These are phyloP conservation scores for Coniochaeta hoffmannii DNA, from an alignment of 2,329 filamentous ascomycete genomes.

Conservation along the genomic window DNA sequence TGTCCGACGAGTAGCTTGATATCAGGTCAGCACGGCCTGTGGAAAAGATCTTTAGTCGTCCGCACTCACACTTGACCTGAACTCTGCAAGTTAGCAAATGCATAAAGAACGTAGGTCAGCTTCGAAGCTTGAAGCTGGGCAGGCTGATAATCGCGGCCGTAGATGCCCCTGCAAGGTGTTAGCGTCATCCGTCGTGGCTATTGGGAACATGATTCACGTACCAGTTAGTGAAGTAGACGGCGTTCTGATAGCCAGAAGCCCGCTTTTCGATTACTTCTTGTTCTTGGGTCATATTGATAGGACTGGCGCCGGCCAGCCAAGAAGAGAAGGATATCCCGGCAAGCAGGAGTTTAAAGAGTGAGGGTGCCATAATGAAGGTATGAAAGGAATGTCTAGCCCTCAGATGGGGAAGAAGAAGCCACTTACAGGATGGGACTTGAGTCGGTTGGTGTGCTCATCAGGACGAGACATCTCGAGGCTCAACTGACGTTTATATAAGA, in stretches of 20 bases:
- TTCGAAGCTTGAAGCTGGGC: slow-evolving; percentile 61
- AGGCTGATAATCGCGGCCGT: slow-evolving; percentile 65
- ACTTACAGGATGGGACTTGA: neutral
- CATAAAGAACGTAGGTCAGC: slow-evolving; percentile 71
- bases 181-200: slow-evolving; percentile 1
- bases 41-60: neutral
- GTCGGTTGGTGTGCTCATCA: neutral
- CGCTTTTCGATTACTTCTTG: slow-evolving; percentile 2
- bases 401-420: neutral
- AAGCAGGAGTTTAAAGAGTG: neutral
- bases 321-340: slow-evolving; percentile 1
- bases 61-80: slow-evolving; percentile 62
- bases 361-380: neutral
- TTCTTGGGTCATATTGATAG: neutral
- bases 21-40: neutral
- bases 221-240: slow-evolving; percentile 44
- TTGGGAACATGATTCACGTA: slow-evolving; percentile 14
- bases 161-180: slow-evolving; percentile 36
- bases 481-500: neutral
- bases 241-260: slow-evolving; percentile 29
- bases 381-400: neutral
- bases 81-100: slow-evolving; percentile 68
- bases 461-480: neutral
- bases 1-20: slow-evolving; percentile 55
- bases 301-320: neutral